Conservation (phyloP, 2,329 filamentous ascomycete species). For the Decorospora gaudefroyi region DNA sequence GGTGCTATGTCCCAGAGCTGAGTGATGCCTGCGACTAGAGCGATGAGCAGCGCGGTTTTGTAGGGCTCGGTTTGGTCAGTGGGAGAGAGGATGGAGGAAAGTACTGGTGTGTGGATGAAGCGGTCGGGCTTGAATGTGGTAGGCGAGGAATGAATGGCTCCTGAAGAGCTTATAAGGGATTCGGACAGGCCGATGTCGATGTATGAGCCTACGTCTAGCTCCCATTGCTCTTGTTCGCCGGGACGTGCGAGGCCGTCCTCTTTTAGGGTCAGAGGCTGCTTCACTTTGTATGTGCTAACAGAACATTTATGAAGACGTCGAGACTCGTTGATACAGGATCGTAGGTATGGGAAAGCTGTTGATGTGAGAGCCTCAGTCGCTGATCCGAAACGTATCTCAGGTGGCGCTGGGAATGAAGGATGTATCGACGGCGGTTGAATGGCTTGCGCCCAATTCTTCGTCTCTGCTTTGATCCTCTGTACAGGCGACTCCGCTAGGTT, state of each 20-base stretch:
- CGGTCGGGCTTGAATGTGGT: slow-evolving; percentile 35
- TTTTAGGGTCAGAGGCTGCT: slow-evolving; percentile 27
- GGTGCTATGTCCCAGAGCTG: slow-evolving; percentile 45
- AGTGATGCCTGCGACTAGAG: slow-evolving; percentile 39
- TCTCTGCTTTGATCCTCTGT: slow-evolving; percentile 35
- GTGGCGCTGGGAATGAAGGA: slow-evolving; percentile 43
- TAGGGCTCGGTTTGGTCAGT: slow-evolving; percentile 23
- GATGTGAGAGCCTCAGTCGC: slow-evolving; percentile 13
- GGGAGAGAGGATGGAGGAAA: slow-evolving; percentile 23
- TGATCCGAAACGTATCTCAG: slow-evolving; percentile 35
- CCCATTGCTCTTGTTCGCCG: slow-evolving; percentile 31
- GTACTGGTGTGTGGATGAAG: slow-evolving; percentile 23
- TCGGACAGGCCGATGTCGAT: slow-evolving; percentile 41
- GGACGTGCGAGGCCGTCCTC: slow-evolving; percentile 24
- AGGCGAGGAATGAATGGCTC: slow-evolving; percentile 28
- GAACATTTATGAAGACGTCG: slow-evolving; percentile 39
- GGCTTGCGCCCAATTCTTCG: slow-evolving; percentile 37
- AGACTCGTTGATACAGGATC: slow-evolving; percentile 40
- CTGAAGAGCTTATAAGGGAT: slow-evolving; percentile 38
- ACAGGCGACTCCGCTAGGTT: slow-evolving; percentile 22
- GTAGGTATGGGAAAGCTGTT: slow-evolving; percentile 32
- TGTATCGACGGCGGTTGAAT: slow-evolving; percentile 45
- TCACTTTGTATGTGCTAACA: slow-evolving; percentile 24
- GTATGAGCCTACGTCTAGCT: slow-evolving; percentile 32
- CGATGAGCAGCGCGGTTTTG: slow-evolving; percentile 32